Evolutionary conservation across 805 yeast species (phyloP).

Genomic region (Candida montana): DNA sequence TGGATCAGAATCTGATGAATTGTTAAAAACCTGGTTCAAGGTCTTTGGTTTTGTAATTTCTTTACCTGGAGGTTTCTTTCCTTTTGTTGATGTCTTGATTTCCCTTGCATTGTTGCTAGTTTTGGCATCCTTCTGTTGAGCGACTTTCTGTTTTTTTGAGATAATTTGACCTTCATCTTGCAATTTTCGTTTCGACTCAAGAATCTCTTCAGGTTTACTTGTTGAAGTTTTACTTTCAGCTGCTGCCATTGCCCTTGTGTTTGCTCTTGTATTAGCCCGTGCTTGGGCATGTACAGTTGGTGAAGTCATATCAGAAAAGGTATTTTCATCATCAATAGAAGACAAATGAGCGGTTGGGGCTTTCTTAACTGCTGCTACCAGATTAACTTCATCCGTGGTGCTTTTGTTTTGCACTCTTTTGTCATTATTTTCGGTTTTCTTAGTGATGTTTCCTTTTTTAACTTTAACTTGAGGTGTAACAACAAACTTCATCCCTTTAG

Average conservation of each 20-base stretch:
- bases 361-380: neutral
- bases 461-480: too few species aligned
- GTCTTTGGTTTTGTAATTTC: neutral
- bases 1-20: conserved; percentile 9
- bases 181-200: too few species aligned
- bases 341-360: neutral
- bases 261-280: conserved; percentile 14
- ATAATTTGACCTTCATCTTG: too few species aligned
- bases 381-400: too few species aligned
- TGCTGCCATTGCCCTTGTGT: neutral
- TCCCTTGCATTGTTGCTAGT: neutral
- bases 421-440: neutral
- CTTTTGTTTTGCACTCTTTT: neutral
- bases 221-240: neutral
- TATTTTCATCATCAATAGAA: conserved; percentile 8
- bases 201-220: too few species aligned
- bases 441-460: neutral
- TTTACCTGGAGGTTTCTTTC: too few species aligned
- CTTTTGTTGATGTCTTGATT: too few species aligned
- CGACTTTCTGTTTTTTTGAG: too few species aligned
- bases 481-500: conserved; percentile 3
- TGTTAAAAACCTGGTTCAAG: conserved; percentile 12
- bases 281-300: conserved; percentile 14
- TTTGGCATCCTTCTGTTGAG: neutral
- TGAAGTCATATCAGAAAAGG: conserved; percentile 13